Evolutionary conservation across 331 rosid species (phyloP).

Genomic region (Malus hybrid): DNA sequence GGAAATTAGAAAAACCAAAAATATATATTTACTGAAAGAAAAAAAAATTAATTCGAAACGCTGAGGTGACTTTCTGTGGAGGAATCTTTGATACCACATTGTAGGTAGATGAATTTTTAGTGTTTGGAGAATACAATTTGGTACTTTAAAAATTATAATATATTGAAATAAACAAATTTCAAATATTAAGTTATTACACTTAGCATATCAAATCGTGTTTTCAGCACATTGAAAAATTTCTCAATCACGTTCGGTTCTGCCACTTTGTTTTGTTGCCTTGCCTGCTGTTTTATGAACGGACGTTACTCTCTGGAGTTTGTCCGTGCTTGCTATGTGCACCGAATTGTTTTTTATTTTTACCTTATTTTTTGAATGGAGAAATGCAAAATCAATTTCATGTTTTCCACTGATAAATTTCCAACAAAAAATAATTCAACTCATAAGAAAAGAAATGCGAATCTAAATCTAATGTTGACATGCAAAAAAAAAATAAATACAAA

Average conservation of each 20-base stretch:
- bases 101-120: accelerated
- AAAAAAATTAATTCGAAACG: too few species aligned
- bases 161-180: too few species aligned
- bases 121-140: accelerated
- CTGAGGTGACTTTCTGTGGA: too few species aligned
- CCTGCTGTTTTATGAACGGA: neutral
- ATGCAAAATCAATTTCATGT: neutral
- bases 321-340: neutral
- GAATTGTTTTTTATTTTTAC: neutral
- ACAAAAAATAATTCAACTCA: neutral
- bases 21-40: too few species aligned
- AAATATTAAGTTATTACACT: accelerated
- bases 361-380: neutral
- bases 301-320: neutral
- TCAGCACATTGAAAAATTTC: accelerated
- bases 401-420: neutral
- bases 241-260: neutral
- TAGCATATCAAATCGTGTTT: accelerated
- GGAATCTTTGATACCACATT: too few species aligned
- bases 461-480: too few species aligned
- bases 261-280: neutral
- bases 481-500: too few species aligned
- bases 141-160: accelerated
- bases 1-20: neutral
- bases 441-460: too few species aligned